These are phyloP conservation scores for Buddleja alternifolia DNA, from an alignment of 257 asterid genomes.

Conservation along the genomic window DNA sequence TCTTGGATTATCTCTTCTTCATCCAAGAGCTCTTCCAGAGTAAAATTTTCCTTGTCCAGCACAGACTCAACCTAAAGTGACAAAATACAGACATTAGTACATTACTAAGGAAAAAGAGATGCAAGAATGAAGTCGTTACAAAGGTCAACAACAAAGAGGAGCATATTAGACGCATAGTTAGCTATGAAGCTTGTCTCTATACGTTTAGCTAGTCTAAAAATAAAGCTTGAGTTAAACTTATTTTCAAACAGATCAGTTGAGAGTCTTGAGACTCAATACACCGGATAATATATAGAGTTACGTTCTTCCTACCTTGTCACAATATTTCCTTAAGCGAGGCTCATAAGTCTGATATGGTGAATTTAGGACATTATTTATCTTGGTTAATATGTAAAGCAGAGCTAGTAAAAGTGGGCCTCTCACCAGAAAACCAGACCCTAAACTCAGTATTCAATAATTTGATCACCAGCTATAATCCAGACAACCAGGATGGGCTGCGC, in stretches of 20 bases:
- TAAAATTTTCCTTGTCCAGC: slow-evolving; percentile 85
- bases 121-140: slow-evolving; percentile 1
- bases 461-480: background rate
- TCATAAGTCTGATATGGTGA: slow-evolving; percentile 6
- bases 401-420: background rate
- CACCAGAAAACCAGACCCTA: background rate
- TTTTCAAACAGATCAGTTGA: slow-evolving; percentile 5
- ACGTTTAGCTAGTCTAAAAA: slow-evolving; percentile 1
- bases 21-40: slow-evolving; percentile 97
- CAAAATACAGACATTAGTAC: slow-evolving; percentile 21
- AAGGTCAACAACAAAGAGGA: background rate
- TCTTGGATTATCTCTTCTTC: slow-evolving; percentile 99
- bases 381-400: background rate
- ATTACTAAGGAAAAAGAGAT: background rate
- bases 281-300: background rate
- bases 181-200: background rate
- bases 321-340: background rate
- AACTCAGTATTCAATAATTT: background rate
- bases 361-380: slow-evolving; percentile 1
- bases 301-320: background rate
- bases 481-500: background rate
- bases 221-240: slow-evolving; percentile 19
- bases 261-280: background rate
- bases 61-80: slow-evolving; percentile 82
- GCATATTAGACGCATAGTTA: background rate